Evolutionary conservation across 2,329 filamentous ascomycete genomes (phyloP).

Genomic region (Erysiphe neolycopersici): DNA sequence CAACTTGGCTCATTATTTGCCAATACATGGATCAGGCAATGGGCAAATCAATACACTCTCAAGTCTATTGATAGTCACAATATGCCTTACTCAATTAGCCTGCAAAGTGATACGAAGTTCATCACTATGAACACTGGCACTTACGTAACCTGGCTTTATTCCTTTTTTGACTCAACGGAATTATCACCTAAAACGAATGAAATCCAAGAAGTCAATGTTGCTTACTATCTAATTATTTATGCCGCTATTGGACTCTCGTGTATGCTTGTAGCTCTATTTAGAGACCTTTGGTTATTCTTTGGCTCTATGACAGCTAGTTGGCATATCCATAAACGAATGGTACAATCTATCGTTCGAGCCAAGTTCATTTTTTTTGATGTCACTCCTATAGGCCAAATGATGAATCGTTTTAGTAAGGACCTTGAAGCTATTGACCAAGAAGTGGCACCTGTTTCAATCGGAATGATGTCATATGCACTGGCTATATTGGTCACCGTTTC

Average conservation of each 20-base stretch:
- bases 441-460: slow-evolving; percentile 72
- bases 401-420: slow-evolving; percentile 98
- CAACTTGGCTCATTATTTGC: slow-evolving; percentile 70
- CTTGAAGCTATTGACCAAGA: slow-evolving; percentile 89
- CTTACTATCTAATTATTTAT: slow-evolving; percentile 66
- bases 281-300: slow-evolving; percentile 76
- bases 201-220: slow-evolving; percentile 38
- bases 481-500: slow-evolving; percentile 60
- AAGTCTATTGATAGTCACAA: slow-evolving; percentile 4
- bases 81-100: slow-evolving; percentile 6
- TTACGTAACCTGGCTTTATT: slow-evolving; percentile 9
- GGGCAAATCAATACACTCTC: slow-evolving; percentile 64
- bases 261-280: slow-evolving; percentile 52
- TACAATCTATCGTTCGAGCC: slow-evolving; percentile 57
- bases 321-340: slow-evolving; percentile 54
- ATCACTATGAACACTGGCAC: slow-evolving; percentile 8
- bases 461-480: slow-evolving; percentile 35
- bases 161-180: slow-evolving; percentile 12
- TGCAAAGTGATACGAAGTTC: slow-evolving; percentile 10
- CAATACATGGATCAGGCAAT: slow-evolving; percentile 83
- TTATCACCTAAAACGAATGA: slow-evolving; percentile 10
- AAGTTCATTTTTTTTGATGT: slow-evolving; percentile 97
- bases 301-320: slow-evolving; percentile 74
- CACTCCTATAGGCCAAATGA: slow-evolving; percentile 81
- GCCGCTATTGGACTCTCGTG: slow-evolving; percentile 53